Evolutionary conservation across 1,284 basidiomycete genomes (phyloP).

Genomic region (Rhodotorula sp.): DNA sequence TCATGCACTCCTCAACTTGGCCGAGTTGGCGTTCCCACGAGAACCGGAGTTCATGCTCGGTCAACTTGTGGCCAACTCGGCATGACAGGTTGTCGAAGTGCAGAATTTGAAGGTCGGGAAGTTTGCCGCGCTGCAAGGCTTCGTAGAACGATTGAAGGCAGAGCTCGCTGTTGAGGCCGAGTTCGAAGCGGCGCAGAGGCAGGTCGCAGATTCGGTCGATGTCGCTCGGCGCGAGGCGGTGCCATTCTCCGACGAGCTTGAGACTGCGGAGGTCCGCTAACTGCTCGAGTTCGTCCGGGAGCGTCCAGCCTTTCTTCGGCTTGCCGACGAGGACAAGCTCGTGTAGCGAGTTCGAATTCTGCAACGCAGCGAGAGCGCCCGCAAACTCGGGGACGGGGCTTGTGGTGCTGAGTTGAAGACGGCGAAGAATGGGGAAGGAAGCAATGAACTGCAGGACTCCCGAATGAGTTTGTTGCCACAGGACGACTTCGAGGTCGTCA

Average conservation of each 20-base stretch:
- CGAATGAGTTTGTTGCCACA: background rate
- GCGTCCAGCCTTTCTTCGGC: background rate
- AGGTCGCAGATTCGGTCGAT: background rate
- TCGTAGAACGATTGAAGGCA: background rate
- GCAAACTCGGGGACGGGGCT: background rate
- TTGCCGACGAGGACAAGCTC: background rate
- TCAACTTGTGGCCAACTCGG: too few species aligned
- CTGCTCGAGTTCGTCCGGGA: background rate
- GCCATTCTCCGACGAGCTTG: background rate
- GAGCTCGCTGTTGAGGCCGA: background rate
- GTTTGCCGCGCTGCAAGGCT: background rate
- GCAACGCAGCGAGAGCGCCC: background rate
- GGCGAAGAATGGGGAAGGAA: background rate
- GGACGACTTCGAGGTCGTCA: background rate
- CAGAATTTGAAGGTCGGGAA: background rate
- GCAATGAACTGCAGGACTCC: background rate
- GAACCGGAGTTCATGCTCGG: background rate
- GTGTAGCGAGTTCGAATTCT: background rate
- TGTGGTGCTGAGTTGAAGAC: background rate
- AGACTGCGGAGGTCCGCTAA: background rate
- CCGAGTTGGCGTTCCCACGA: background rate
- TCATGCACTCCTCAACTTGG: too few species aligned
- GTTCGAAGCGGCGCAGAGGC: background rate
- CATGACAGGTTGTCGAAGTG: background rate
- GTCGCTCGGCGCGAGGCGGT: background rate